These are phyloP conservation scores for Coccomyxa subellipsoidea DNA, from an alignment of 163 green algal species.

Conservation along the genomic window DNA sequence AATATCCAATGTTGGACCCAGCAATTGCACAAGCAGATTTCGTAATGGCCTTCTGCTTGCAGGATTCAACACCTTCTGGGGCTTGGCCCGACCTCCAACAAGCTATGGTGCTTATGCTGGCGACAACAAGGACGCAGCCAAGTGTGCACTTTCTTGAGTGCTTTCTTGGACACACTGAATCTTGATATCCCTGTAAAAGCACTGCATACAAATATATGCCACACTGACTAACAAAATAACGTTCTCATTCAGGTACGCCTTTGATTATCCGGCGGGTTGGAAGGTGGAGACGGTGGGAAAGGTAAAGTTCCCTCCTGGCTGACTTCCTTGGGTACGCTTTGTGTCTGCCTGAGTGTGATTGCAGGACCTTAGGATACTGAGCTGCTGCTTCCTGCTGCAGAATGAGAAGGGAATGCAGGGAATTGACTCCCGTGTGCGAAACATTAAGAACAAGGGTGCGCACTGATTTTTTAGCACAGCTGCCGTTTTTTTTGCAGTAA, in stretches of 20 bases:
- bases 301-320: slow-evolving; percentile 26
- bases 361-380: neutral
- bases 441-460: slow-evolving; percentile 35
- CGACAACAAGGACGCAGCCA: slow-evolving; percentile 70
- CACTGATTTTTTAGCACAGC: neutral
- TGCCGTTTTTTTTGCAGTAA: neutral
- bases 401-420: slow-evolving; percentile 86
- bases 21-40: too few relatives aligned
- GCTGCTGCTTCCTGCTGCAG: slow-evolving; percentile 27
- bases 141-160: slow-evolving; percentile 38
- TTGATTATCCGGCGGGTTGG: slow-evolving; percentile 73
- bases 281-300: slow-evolving; percentile 67
- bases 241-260: slow-evolving; percentile 57
- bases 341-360: too few relatives aligned
- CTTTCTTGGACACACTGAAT: too few relatives aligned
- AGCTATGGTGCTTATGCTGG: slow-evolving; percentile 86
- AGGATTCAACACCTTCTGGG: slow-evolving; percentile 39
- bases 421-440: slow-evolving; percentile 66
- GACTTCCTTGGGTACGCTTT: too few relatives aligned
- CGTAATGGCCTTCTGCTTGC: neutral
- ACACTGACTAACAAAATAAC: neutral
- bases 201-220: too few relatives aligned
- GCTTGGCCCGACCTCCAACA: slow-evolving; percentile 71
- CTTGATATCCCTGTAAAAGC: neutral
- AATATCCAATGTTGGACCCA: too few relatives aligned